Percentiles rank a stretch among this genome's conserved stretches.
phyloP scores from a whole-genome alignment of 2,329 filamentous ascomycete genomes.

The Aspergillus niger region DNA sequence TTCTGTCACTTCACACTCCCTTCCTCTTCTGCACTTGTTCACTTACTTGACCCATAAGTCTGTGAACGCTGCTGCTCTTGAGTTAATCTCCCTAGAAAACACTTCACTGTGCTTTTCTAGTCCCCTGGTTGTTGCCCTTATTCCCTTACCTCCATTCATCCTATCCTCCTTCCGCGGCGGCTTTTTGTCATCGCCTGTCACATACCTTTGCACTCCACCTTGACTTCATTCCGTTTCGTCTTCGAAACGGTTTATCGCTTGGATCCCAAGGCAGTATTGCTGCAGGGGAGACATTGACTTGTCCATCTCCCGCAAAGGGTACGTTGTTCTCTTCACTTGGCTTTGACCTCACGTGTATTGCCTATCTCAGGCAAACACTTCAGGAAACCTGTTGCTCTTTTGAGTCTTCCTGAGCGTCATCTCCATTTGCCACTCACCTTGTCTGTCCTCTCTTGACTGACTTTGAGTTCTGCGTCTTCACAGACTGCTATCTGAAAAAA shows the following conservation, averaged over 20 bases:
- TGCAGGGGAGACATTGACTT: conserved; percentile 92
- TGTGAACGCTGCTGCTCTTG: conserved; percentile 20
- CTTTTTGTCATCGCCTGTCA: neutral
- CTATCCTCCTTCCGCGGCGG: conserved; percentile 2
- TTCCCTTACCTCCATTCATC: conserved; percentile 15
- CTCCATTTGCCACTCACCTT: neutral
- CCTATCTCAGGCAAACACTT: conserved; percentile 5
- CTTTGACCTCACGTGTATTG: conserved; percentile 8
- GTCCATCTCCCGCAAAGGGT: conserved; percentile 84
- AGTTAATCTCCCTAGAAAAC: conserved; percentile 32
- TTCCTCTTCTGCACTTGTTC: conserved; percentile 14
- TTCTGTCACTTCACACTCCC: conserved; percentile 21
- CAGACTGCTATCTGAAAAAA: conserved; percentile 31
- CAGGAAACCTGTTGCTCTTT: conserved; percentile 1
- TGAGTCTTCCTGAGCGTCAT: neutral
- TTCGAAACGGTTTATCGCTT: conserved; percentile 3
- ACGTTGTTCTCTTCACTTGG: conserved; percentile 34
- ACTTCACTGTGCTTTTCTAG: conserved; percentile 43
- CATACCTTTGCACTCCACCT: neutral
- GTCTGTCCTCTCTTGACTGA: conserved; percentile 12
- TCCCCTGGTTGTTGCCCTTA: conserved; percentile 14
- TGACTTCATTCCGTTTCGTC: neutral
- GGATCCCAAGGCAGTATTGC: conserved; percentile 25
- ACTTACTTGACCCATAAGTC: conserved; percentile 20
- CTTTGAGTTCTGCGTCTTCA: conserved; percentile 17